Base-by-base conservation (phyloP, 352 stramenopile species). In the Pythium pectinolyticum region DNA sequence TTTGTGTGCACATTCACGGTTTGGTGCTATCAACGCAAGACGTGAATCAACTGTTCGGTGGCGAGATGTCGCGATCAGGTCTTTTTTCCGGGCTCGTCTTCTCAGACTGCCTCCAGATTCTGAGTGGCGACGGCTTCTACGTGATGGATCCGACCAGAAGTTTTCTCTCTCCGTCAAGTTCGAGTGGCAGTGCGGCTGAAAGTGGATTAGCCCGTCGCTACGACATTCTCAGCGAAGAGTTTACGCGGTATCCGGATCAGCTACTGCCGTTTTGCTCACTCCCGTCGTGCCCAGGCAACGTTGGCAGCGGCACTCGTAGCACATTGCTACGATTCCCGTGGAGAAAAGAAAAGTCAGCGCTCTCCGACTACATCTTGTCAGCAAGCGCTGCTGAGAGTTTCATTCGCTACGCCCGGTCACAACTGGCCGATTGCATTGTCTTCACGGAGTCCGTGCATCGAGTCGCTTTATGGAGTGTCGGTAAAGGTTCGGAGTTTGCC, bases 41-140 rank as follows among this genome's bases (percentile, higher is more conserved):
- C 8, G 66, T 93, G 39, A 89, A 84, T 40, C 57, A 52, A 2
- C 61, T 88, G 10, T 90, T 81, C 45, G 65, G 69, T 14, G 68
- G 73, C 34, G 80, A 88, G 30, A 75, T 75, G 17, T 85, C 79
- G 14, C 75, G 77, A 34, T 37, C 72, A 15, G 84, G 79, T 5
- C 66, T 93, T 28, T 63, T 91, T 17, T 79, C 68, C 15, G 82
- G 80, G 0, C 90, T 93, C 56, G 70, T 78, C 19, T 74, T 79
- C n/a, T 82, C 80, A 6, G 81, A 93, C 32, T 93, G 82, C 58
- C 78, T 91, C 63, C 84, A 93, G 57, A 88, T 93, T 64, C 61
- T 93, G 7, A 90, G 78, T 53, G 84, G 80, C 27, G 74, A 86
- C n/a, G 70, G 70, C 0, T 90, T 91, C 48, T 93, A 89, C 50